Base-by-base conservation (phyloP, 441 rosid genomes). In the Metrosideros polymorpha region DNA sequence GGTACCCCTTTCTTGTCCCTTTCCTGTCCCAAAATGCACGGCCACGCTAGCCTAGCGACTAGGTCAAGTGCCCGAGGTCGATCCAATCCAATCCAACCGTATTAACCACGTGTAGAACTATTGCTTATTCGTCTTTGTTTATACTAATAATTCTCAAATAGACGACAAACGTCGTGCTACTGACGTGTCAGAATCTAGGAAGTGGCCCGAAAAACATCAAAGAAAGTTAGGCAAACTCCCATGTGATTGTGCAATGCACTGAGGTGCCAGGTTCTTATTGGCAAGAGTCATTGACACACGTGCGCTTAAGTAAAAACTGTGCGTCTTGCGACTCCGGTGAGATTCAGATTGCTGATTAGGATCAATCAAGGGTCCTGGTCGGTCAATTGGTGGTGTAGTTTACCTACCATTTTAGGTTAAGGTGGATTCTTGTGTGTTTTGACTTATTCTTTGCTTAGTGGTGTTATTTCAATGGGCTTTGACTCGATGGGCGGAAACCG, bases 121-220 rank as follows among this genome's bases (percentile, higher is more conserved):
- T 25, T 9, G n/a, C 59, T 71, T 6, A 3, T 13, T 18, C n/a
- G n/a, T 22, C 47, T 9, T 71, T 22, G 47, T 39, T 13, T 19
- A 5, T 39, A 1, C 13, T 6, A 35, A 1, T 39, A 2, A n/a
- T n/a, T n/a, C 7, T 71, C 27, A 0, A 3, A 39, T 2, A 25
- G n/a, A 39, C 79, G 17, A 39, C 17, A 2, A 2, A 19, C 45
- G 13, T 9, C 47, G 10, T 35, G 2, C n/a, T 9, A 3, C 6
- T 3, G 4, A 71, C 47, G 10, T 12, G 47, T 22, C 47, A 22
- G 79, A 19, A 66, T 19, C 47, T 19, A 24, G 45, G 79, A 2
- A 2, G 22, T 12, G 47, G 79, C 27, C 79, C 79, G 79, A 22
- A 43, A 22, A 42, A 22, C 79, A 22, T 66, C 15, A 1, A 22